These are phyloP conservation scores for Angomonas desouzai DNA, from an alignment of 208 protist genomes.

Conservation along the genomic window DNA sequence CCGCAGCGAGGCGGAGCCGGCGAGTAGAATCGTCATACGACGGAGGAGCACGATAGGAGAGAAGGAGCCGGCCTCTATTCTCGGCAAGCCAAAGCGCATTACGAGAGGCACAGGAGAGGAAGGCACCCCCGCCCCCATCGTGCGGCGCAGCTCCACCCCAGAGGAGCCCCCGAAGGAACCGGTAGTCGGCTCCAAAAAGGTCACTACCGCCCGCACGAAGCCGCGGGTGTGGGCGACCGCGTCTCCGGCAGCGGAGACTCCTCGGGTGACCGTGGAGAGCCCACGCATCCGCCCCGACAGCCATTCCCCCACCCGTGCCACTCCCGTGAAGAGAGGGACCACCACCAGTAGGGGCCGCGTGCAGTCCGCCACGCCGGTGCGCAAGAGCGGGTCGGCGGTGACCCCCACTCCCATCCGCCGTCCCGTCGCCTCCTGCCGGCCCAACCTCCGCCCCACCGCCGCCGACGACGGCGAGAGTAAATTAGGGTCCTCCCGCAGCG, in stretches of 20 bases:
- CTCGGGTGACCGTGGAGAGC: background rate
- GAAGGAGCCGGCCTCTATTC: background rate
- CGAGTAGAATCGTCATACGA: background rate
- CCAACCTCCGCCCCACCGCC: conserved; percentile 1
- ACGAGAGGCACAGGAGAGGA: background rate
- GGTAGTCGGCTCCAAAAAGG: background rate
- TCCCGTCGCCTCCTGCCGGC: background rate
- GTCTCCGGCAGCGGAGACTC: background rate
- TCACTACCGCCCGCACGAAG: background rate
- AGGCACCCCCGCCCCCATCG: background rate
- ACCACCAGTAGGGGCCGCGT: background rate
- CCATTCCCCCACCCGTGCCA: background rate
- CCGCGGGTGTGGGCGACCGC: background rate
- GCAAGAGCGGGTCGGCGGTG: background rate
- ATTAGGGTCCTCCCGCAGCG: background rate
- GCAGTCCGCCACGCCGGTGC: background rate
- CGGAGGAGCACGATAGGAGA: background rate
- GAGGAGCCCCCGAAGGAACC: background rate
- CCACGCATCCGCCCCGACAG: background rate
- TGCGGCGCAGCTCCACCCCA: background rate
- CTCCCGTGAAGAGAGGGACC: background rate
- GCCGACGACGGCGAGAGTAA: conserved; percentile 4
- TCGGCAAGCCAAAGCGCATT: background rate
- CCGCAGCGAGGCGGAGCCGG: background rate
- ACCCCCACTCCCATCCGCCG: background rate